Base-by-base conservation (phyloP, 1,139 yeast species). In the Candida sanyaensis region DNA sequence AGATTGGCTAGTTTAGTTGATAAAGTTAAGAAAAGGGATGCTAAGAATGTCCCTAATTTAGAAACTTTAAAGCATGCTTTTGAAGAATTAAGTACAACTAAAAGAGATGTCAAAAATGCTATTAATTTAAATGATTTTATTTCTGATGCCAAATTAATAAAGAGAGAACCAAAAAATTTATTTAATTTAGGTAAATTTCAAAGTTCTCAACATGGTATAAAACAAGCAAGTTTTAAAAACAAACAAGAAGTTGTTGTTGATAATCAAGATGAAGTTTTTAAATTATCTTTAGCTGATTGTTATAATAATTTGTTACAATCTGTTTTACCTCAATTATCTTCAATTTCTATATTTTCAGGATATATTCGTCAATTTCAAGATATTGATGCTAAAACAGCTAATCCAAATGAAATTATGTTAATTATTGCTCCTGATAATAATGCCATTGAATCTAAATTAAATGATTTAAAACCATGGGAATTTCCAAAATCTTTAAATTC, bases 391-490 rank as follows among this genome's bases (percentile, higher is more conserved):
- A 70, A 68, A 53, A 77, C 81, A 44, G 82, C 76, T 44, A 57
- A 62, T 31, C 55, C 63, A 24, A 53, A 64, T 28, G 63, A 63
- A 50, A 60, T 69, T 38, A 65, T 81, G 65, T 71, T 78, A 53
- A 67, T 86, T 6, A 75, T 86, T 56, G 84, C 89, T 3, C 91
- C 92, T 6, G 69, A 79, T 2, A 79, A 86, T 58, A 62, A 64
- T 21, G 88, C 88, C 4, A 68, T 86, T 27, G 65, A 59, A 32
- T 51, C 50, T 30, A 63, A 66, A 62, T 54, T 64, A 56, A 32
- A 60, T 65, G 63, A 61, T 50, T 42, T 64, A 51, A 85, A 85
- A 58, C 91, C 91, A 32, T 85, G 91, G 91, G 83, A 83, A 58
- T 85, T 83, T 61, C 91, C 92, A 1, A 63, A 59, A 8, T 51